These are phyloP conservation scores for Podila epicladia DNA, from an alignment of 192 early-diverging fungal species.

Conservation along the genomic window DNA sequence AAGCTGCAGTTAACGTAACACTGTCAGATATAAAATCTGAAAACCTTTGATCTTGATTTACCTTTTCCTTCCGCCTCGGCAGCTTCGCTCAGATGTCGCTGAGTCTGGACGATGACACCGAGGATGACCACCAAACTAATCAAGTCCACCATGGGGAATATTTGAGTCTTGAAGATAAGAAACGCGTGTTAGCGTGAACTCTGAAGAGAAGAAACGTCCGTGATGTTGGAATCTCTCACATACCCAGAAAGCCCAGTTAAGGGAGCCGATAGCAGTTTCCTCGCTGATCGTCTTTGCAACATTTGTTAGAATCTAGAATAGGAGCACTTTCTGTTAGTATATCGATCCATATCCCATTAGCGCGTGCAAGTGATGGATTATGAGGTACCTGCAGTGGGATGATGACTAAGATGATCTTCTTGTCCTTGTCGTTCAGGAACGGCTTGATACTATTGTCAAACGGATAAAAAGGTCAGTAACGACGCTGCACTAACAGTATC, in stretches of 20 bases:
- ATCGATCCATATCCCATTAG: too few relatives aligned
- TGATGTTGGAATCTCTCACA: not conserved
- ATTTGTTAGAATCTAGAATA: constrained; percentile 54
- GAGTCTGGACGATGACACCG: constrained; percentile 63
- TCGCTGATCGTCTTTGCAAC: constrained; percentile 54
- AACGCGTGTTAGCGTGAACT: not conserved
- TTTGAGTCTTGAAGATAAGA: constrained; percentile 29
- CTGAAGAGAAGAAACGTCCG: too few relatives aligned
- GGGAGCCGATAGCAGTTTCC: constrained; percentile 62
- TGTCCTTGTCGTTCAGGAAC: constrained; percentile 63
- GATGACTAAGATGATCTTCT: constrained; percentile 59
- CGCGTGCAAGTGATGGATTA: too few relatives aligned
- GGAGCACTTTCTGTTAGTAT: not conserved
- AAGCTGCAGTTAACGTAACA: not conserved
- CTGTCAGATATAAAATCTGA: too few relatives aligned
- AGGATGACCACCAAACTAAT: constrained; percentile 57
- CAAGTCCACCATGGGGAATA: constrained; percentile 58
- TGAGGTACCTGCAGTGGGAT: constrained; percentile 57
- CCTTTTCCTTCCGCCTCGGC: constrained; percentile 62
- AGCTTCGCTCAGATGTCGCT: constrained; percentile 54
- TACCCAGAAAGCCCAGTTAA: constrained; percentile 65
- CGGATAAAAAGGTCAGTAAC: not conserved
- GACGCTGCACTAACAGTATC: not conserved
- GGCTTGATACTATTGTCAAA: constrained; percentile 52
- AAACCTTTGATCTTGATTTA: constrained; percentile 2